phyloP scores from a whole-genome alignment of 2,329 filamentous ascomycete genomes.

The Colletotrichum sp. region DNA sequence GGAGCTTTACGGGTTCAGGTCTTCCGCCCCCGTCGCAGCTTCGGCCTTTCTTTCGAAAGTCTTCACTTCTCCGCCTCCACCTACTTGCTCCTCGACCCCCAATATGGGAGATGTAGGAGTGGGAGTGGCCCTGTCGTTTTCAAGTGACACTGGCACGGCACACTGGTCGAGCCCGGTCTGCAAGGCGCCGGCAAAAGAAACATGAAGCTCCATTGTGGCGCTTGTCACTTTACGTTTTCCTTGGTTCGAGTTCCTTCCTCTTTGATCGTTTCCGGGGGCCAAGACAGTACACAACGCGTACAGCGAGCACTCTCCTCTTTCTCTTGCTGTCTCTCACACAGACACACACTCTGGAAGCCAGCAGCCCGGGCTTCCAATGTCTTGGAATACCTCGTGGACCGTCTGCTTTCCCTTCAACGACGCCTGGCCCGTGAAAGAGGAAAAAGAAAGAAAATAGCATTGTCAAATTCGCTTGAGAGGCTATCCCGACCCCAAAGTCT shows the following conservation, averaged over 20 bases:
- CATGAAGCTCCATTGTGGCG: conserved; percentile 5
- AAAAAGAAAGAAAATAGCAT: not conserved
- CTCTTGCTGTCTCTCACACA: not conserved
- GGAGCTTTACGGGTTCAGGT: not conserved
- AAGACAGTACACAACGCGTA: not conserved
- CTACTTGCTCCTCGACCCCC: not conserved
- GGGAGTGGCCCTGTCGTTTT: not conserved
- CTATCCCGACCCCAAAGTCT: conserved; percentile 6
- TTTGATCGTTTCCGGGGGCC: not conserved
- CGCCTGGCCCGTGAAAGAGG: not conserved
- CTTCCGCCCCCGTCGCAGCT: not conserved
- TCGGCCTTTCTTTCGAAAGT: not conserved
- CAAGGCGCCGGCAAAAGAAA: conserved; percentile 17
- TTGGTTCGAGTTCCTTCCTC: not conserved
- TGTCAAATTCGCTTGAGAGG: not conserved
- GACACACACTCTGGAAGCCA: not conserved
- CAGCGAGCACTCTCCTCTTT: not conserved
- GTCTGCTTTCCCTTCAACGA: not conserved
- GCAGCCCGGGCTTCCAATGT: not conserved
- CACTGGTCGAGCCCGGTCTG: not conserved
- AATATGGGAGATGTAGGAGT: not conserved
- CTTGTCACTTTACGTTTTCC: not conserved
- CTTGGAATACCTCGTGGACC: conserved; percentile 15
- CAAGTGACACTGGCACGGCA: not conserved
- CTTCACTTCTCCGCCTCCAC: not conserved